These are phyloP conservation scores for Morella rubra DNA, from an alignment of 306 rosid genomes.

Conservation along the genomic window DNA sequence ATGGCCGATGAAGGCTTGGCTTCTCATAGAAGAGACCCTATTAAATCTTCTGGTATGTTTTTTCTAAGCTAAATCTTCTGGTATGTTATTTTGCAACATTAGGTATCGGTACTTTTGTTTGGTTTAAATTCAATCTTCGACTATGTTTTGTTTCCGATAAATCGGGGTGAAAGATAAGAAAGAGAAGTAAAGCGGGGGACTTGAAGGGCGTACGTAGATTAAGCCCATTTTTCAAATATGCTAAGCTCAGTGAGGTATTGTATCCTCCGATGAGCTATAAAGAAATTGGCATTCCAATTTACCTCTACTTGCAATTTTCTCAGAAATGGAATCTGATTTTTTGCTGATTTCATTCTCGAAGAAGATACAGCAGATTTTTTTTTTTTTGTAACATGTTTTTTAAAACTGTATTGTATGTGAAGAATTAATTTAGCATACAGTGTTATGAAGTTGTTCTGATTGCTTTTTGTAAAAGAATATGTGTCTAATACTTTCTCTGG, in stretches of 20 bases:
- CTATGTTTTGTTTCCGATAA: conserved; percentile 1
- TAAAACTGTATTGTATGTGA: neutral
- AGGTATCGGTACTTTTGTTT: neutral
- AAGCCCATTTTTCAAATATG: neutral
- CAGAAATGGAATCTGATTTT: neutral
- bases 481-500: neutral
- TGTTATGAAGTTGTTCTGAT: neutral
- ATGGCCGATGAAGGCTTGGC: conserved; percentile 68
- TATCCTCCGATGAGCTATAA: neutral
- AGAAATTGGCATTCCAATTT: neutral
- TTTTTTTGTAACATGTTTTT: neutral
- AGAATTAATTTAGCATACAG: neutral
- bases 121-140: neutral
- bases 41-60: conserved; percentile 71
- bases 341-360: neutral
- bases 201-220: neutral
- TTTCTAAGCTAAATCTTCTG: conserved; percentile 52
- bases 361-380: neutral
- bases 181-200: neutral
- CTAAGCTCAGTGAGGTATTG: neutral
- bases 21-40: conserved; percentile 61
- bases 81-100: conserved; percentile 33
- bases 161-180: conserved; percentile 5
- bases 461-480: neutral
- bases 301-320: neutral